phyloP scores from a whole-genome alignment of 106 monocot genomes.

The Acorus gramineus region DNA sequence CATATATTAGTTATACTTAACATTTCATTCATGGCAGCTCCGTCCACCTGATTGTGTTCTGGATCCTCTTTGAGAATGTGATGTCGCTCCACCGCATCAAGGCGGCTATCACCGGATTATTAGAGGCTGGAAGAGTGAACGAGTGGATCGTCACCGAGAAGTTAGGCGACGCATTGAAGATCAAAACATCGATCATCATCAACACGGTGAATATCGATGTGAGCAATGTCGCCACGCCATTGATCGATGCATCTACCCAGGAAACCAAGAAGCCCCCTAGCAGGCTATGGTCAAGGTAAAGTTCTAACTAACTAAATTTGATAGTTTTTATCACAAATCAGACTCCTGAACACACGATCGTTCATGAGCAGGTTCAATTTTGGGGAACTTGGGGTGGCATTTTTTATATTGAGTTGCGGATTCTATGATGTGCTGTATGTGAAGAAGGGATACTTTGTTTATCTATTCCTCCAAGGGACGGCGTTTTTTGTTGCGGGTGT shows the following conservation, averaged over 20 bases:
- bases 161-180: conserved; percentile 37
- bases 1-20: too few species aligned
- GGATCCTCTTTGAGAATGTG: conserved; percentile 84
- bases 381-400: background rate
- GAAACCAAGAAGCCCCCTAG: too few species aligned
- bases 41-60: conserved; percentile 52
- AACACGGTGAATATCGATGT: too few species aligned
- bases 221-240: too few species aligned
- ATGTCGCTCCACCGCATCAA: conserved; percentile 59
- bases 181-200: conserved; percentile 7
- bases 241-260: too few species aligned
- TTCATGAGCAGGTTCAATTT: background rate
- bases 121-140: conserved; percentile 43
- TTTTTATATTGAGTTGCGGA: background rate
- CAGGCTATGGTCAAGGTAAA: too few species aligned
- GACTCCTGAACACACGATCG: background rate
- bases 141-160: conserved; percentile 81
- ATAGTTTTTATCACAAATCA: too few species aligned
- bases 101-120: conserved; percentile 47
- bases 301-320: background rate
- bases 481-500: conserved; percentile 3
- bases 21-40: conserved; percentile 13
- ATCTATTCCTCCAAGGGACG: conserved; percentile 3
- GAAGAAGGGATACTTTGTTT: conserved; percentile 7
- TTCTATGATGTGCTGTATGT: background rate